Base-by-base conservation (phyloP, 495 filamentous ascomycete species). In the Penicillium coprophilum region DNA sequence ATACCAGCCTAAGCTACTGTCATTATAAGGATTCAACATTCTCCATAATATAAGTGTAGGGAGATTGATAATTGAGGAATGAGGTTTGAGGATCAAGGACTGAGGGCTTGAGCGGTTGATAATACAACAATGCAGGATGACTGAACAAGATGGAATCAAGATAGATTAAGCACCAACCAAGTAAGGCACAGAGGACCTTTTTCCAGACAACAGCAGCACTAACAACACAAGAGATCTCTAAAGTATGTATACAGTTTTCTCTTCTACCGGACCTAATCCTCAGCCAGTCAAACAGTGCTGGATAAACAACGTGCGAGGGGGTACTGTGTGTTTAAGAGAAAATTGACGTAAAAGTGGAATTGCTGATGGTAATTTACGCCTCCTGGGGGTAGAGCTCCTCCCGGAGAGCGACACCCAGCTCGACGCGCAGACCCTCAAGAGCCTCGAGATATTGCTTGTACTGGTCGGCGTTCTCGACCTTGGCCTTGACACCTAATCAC, bases 391-490 rank as follows among this genome's bases (percentile, higher is more conserved):
- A 99, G 65, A 99, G 82, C 71, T 92, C 88, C 81, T 99, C 94
- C 75, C 93, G 93, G 61, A 97, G 82, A 58, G 81, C 77, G 63
- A 99, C 85, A 63, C 95, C 93, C 46, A 99, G 80, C 77, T 99
- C 94, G 77, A 94, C 90, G 59, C 93, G 89, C 60, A 97, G 81
- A 61, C 85, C 80, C 80, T 95, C 90, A 52, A 99, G 92, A 76
- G 95, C 87, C 63, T 87, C 81, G 51, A 99, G 87, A 78, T 99
- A 99, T 79, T 97, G 90, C 72, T 97, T 82, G 80, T 99, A 99
- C 80, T 99, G 94, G 62, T 85, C 83, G 74, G 88, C 86, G 85
- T 94, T 97, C 81, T 99, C 95, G 63, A 97, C 95, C 84, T 99
- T 99, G 77, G 91, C 91, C 79, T 96, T 96, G 85, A 99, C 88